Conservation (phyloP, 2,329 filamentous ascomycete species). For the Colletotrichum noveboracense region DNA sequence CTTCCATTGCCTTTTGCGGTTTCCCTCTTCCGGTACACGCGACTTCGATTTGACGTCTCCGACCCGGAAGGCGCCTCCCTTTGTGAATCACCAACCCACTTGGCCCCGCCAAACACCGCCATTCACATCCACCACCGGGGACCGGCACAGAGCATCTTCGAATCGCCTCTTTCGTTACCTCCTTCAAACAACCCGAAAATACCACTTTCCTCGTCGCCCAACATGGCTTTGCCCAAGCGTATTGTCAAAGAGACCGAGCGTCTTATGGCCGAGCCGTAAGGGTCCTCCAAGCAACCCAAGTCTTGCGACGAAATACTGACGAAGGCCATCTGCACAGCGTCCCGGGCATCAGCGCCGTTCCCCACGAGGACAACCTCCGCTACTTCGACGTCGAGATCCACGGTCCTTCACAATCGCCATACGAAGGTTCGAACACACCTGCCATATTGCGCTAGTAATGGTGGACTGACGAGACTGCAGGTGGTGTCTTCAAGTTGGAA, state of each 20-base stretch:
- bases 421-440: conserved; percentile 72
- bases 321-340: conserved; percentile 63
- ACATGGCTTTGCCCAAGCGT: conserved; percentile 86
- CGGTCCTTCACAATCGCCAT: conserved; percentile 89
- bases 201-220: neutral
- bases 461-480: conserved; percentile 35
- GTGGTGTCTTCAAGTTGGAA: conserved; percentile 93
- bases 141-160: neutral
- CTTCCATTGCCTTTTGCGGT: neutral
- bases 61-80: neutral
- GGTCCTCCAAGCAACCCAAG: neutral
- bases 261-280: conserved; percentile 94
- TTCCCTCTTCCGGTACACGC: neutral
- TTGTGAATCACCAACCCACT: conserved; percentile 3
- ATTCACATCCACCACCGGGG: neutral
- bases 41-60: neutral
- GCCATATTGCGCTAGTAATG: neutral
- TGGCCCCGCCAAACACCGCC: conserved; percentile 11
- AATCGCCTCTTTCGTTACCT: neutral
- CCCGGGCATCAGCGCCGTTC: conserved; percentile 92
- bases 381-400: conserved; percentile 99
- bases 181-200: neutral
- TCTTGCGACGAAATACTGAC: neutral
- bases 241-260: conserved; percentile 99
- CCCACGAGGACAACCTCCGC: conserved; percentile 95